Conservation (phyloP, 2,329 filamentous ascomycete genomes). For the Stemphylium beticola region DNA sequence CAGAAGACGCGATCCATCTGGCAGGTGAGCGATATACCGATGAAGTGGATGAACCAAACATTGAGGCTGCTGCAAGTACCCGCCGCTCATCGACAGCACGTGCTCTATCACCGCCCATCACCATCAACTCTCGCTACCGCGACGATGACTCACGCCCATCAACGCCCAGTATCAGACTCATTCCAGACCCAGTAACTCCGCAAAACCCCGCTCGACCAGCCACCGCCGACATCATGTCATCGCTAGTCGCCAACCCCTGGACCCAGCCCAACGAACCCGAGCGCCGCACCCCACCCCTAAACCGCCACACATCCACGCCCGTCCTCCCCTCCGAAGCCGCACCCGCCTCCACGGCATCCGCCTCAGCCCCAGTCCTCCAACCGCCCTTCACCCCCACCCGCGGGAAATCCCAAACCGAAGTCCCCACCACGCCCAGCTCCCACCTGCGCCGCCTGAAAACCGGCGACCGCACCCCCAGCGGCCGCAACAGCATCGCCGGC, state of each 20-base stretch:
- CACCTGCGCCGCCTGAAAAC: conserved; percentile 38
- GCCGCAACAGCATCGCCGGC: conserved; percentile 56
- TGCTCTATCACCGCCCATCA: conserved; percentile 29
- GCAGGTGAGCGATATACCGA: conserved; percentile 49
- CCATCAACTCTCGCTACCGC: conserved; percentile 24
- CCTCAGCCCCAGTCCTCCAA: conserved; percentile 25
- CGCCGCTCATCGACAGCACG: conserved; percentile 29
- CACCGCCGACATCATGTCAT: conserved; percentile 25
- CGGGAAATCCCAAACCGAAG: conserved; percentile 17
- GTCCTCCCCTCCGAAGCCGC: conserved; percentile 39
- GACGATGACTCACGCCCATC: conserved; percentile 22
- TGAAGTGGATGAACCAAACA: conserved; percentile 22
- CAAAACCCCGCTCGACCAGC: conserved; percentile 11
- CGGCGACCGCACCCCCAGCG: conserved; percentile 43
- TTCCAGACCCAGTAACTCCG: conserved; percentile 19
- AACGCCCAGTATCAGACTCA: conserved; percentile 36
- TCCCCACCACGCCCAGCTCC: conserved; percentile 27
- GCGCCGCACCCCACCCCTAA: conserved; percentile 11
- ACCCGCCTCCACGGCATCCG: conserved; percentile 17
- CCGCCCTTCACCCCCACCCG: conserved; percentile 17
- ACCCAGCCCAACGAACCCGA: conserved; percentile 15
- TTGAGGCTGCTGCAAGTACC: conserved; percentile 13
- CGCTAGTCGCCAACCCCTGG: conserved; percentile 41
- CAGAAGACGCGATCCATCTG: conserved; percentile 52
- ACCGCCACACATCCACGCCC: conserved; percentile 39